A percentile compares a stretch with the other conserved stretches of the same genome.
Evolutionary conservation across 2,329 filamentous ascomycete species (phyloP).

Genomic region (Aspergillus neoniger): DNA sequence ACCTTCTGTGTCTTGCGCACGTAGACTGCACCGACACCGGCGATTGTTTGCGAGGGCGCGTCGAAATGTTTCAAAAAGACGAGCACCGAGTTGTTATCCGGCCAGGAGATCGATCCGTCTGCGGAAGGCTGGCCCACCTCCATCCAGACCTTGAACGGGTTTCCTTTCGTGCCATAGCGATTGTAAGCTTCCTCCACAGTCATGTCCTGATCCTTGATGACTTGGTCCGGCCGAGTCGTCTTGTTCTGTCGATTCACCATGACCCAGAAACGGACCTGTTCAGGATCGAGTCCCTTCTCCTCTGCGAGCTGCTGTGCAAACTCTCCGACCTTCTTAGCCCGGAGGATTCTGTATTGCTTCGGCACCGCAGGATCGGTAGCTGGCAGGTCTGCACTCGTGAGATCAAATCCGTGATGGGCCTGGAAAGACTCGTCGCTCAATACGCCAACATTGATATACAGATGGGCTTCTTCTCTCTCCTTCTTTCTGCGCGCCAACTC

Average conservation of each 20-base stretch:
- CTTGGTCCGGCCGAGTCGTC: conserved; percentile 86
- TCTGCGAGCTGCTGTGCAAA: conserved; percentile 70
- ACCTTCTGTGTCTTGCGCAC: conserved; percentile 86
- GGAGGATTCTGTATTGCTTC: conserved; percentile 70
- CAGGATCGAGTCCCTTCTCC: conserved; percentile 68
- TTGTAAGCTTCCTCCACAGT: conserved; percentile 73
- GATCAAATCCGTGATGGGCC: conserved; percentile 79
- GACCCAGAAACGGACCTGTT: conserved; percentile 80
- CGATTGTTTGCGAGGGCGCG: conserved; percentile 69
- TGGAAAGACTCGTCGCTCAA: conserved; percentile 81
- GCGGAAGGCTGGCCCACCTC: conserved; percentile 72
- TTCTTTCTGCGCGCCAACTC: conserved; percentile 75
- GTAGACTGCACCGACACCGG: conserved; percentile 80
- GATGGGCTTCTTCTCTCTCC: conserved; percentile 89
- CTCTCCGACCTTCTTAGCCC: conserved; percentile 73
- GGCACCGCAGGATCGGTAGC: conserved; percentile 69
- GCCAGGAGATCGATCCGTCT: conserved; percentile 72
- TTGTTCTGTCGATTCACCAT: conserved; percentile 99
- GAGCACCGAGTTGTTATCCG: conserved; percentile 64
- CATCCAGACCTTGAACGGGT: conserved; percentile 78
- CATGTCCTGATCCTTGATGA: conserved; percentile 74
- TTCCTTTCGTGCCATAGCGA: conserved; percentile 68
- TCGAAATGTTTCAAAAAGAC: conserved; percentile 95
- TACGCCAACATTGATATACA: conserved; percentile 83
- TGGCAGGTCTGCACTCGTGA: conserved; percentile 68